These are phyloP conservation scores for Trametopsis cervina DNA, from an alignment of 768 basidiomycete genomes.

Conservation along the genomic window DNA sequence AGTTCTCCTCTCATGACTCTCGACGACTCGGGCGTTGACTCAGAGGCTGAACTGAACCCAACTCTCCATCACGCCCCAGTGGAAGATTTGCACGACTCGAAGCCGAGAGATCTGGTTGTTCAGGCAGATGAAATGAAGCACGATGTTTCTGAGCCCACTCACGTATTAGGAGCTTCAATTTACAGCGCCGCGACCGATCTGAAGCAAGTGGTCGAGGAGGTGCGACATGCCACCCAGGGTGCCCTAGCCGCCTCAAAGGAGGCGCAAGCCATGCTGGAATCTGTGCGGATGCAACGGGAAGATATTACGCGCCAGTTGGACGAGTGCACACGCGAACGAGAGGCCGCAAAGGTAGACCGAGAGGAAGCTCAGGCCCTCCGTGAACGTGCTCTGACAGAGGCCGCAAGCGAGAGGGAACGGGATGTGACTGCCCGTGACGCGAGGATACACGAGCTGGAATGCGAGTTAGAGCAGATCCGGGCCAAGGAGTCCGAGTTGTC, in stretches of 20 bases:
- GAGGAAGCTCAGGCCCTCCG: not conserved
- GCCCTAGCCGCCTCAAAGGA: conserved; percentile 3
- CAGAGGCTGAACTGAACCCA: too few relatives aligned
- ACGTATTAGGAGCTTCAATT: too few relatives aligned
- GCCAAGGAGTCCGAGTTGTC: too few relatives aligned
- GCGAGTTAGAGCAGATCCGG: too few relatives aligned
- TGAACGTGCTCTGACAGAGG: conserved; percentile 1
- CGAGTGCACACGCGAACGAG: conserved; percentile 1
- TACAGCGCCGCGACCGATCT: conserved; percentile 2
- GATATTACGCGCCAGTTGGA: conserved; percentile 1
- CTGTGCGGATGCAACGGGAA: not conserved
- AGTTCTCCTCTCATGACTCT: too few relatives aligned
- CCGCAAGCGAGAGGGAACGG: conserved; percentile 1
- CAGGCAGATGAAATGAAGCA: too few relatives aligned
- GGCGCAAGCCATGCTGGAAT: conserved; percentile 3
- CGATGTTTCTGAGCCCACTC: too few relatives aligned
- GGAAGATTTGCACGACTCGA: too few relatives aligned
- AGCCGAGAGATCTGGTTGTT: too few relatives aligned
- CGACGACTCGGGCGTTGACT: too few relatives aligned
- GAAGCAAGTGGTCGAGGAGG: not conserved
- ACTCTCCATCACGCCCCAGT: too few relatives aligned
- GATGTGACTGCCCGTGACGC: conserved; percentile 3
- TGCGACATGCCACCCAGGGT: conserved; percentile 2
- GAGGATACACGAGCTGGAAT: conserved; percentile 2
- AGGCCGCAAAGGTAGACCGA: not conserved